Percentiles rank a stretch among this genome's conserved stretches.
Evolutionary conservation across 2,329 filamentous ascomycete genomes (phyloP).

Genomic region (Taxawa tesnikishii): DNA sequence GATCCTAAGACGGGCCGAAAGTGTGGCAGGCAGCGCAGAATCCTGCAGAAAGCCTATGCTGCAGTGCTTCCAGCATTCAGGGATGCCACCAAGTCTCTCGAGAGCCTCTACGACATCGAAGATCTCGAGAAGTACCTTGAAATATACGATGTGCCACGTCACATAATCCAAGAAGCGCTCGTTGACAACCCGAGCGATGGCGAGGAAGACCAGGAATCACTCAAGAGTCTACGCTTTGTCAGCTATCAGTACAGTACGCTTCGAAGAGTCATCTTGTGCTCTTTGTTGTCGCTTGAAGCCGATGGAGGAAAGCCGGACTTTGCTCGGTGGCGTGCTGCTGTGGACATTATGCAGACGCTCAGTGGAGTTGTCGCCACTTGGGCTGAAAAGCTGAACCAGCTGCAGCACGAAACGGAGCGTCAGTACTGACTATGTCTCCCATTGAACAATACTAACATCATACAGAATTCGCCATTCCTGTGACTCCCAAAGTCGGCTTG

Average conservation of each 20-base stretch:
- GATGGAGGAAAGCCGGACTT: constrained; percentile 68
- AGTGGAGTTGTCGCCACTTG: constrained; percentile 49
- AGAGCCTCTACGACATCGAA: constrained; percentile 61
- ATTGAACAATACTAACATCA: constrained; percentile 5
- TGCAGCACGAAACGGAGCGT: constrained; percentile 73
- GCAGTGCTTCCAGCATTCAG: constrained; percentile 61
- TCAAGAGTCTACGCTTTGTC: constrained; percentile 60
- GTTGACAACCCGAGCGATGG: constrained; percentile 32
- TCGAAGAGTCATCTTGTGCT: constrained; percentile 77
- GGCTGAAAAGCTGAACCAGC: constrained; percentile 52
- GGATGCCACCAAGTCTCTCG: constrained; percentile 55
- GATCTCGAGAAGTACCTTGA: constrained; percentile 90
- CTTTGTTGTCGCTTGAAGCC: constrained; percentile 76
- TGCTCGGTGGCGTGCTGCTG: constrained; percentile 63
- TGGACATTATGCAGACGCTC: constrained; percentile 59
- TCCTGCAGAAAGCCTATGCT: constrained; percentile 57
- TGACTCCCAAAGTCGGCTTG: constrained; percentile 32
- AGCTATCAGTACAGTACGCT: constrained; percentile 64
- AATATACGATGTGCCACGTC: constrained; percentile 36
- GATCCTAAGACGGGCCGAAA: constrained; percentile 58
- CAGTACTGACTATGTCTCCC: constrained; percentile 22
- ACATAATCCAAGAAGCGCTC: constrained; percentile 39
- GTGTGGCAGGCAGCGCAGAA: constrained; percentile 67
- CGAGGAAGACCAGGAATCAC: constrained; percentile 63
- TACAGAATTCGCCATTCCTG: constrained; percentile 32